Percentiles rank a stretch among this genome's conserved stretches.
Evolutionary conservation across 148 eudicot species (phyloP).

Genomic region (Pouteria glomerata): DNA sequence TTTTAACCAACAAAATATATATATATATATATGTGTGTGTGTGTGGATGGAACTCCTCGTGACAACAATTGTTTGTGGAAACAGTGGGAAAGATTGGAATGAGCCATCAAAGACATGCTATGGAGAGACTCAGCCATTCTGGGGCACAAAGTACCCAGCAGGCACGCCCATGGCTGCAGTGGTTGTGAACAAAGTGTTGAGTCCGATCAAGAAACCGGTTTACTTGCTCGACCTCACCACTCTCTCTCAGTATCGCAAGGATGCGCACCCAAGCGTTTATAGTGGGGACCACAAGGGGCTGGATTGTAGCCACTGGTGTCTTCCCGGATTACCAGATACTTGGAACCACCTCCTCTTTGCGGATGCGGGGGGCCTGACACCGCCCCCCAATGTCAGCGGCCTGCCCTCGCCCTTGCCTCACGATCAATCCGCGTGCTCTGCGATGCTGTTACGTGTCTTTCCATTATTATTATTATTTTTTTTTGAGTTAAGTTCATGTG

Average conservation of each 20-base stretch:
- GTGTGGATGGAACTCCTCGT: too few species aligned
- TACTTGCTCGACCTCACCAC: slow-evolving; percentile 43
- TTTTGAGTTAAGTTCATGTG: too few species aligned
- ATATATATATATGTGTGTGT: too few species aligned
- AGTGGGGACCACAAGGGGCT: slow-evolving; percentile 9
- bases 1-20: too few species aligned
- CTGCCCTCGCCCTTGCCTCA: too few species aligned
- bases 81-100: slow-evolving; percentile 64
- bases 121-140: slow-evolving; percentile 25
- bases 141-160: slow-evolving; percentile 23
- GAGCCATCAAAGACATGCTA: slow-evolving; percentile 19
- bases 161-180: slow-evolving; percentile 21
- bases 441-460: too few species aligned
- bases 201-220: slow-evolving; percentile 27
- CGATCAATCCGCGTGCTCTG: too few species aligned
- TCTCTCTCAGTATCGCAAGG: slow-evolving; percentile 43
- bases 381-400: too few species aligned
- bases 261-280: slow-evolving; percentile 38
- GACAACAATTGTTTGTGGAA: neutral
- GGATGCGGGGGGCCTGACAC: slow-evolving; percentile 32
- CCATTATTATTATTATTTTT: too few species aligned
- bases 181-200: slow-evolving; percentile 35
- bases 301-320: slow-evolving; percentile 83
- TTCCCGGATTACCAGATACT: slow-evolving; percentile 87
- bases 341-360: slow-evolving; percentile 77